A percentile compares a stretch with the other conserved stretches of the same genome.
Conservation (phyloP, 2,329 filamentous ascomycete genomes). For the Arthrobotrys musiformis region DNA sequence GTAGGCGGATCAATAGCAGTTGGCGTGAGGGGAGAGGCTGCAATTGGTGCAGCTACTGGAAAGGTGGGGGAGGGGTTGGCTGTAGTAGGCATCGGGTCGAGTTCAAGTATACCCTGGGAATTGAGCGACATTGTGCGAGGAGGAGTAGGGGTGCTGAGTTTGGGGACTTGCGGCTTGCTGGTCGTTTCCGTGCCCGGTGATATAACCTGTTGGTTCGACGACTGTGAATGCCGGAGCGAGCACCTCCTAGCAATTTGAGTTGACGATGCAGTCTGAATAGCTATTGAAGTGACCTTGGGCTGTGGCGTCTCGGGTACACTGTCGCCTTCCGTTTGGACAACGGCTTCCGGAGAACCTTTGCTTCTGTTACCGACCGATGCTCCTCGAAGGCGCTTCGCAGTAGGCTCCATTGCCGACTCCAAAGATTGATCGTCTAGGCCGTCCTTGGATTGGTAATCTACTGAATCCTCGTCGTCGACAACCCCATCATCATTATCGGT, state of each 20-base stretch:
- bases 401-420: background rate
- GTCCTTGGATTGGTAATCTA: background rate
- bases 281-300: background rate
- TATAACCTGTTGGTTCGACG: background rate
- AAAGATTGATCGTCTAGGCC: background rate
- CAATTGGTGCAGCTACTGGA: background rate
- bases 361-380: background rate
- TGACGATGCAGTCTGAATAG: background rate
- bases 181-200: background rate
- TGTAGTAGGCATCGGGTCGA: background rate
- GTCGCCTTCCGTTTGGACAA: background rate
- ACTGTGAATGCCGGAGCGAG: background rate
- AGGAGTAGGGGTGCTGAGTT: background rate
- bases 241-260: background rate
- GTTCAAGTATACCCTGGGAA: slow-evolving; percentile 9
- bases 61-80: background rate
- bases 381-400: background rate
- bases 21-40: background rate
- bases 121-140: slow-evolving; percentile 10
- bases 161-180: background rate
- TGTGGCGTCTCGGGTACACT: background rate
- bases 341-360: background rate
- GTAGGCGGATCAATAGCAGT: background rate
- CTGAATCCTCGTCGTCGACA: background rate
- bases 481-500: background rate